These are phyloP conservation scores for Xylaria sp. DNA, from an alignment of 2,329 filamentous ascomycete genomes.

Conservation along the genomic window DNA sequence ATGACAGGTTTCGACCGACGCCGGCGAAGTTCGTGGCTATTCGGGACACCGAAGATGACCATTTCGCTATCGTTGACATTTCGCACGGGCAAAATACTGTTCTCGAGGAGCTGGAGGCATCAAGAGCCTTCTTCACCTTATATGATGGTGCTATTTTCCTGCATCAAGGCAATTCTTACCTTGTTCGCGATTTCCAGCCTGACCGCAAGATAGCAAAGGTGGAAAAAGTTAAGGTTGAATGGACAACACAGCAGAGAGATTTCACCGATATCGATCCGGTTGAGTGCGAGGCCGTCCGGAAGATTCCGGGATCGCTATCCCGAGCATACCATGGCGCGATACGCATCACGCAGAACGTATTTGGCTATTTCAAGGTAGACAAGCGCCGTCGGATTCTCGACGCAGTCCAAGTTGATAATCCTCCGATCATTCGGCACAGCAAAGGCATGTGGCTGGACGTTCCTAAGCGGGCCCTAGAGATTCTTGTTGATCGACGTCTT, in stretches of 20 bases:
- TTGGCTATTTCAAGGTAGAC: slow-evolving; percentile 98
- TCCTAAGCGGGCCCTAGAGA: slow-evolving; percentile 80
- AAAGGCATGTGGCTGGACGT: slow-evolving; percentile 98
- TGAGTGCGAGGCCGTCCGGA: slow-evolving; percentile 87
- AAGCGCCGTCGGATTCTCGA: slow-evolving; percentile 86
- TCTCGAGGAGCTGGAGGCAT: slow-evolving; percentile 94
- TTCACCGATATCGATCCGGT: slow-evolving; percentile 94
- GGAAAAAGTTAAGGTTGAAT: slow-evolving; percentile 89
- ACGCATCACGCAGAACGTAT: slow-evolving; percentile 87
- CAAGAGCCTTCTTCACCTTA: slow-evolving; percentile 92
- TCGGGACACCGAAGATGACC: slow-evolving; percentile 86
- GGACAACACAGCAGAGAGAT: slow-evolving; percentile 93
- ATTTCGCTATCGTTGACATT: slow-evolving; percentile 92
- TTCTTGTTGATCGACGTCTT: slow-evolving; percentile 76
- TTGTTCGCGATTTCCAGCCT: slow-evolving; percentile 88
- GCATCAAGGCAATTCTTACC: slow-evolving; percentile 92
- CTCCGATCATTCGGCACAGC: slow-evolving; percentile 83
- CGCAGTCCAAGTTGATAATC: slow-evolving; percentile 92
- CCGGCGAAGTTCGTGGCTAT: slow-evolving; percentile 88
- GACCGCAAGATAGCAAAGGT: slow-evolving; percentile 87
- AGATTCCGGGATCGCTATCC: slow-evolving; percentile 70
- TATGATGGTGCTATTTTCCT: slow-evolving; percentile 98
- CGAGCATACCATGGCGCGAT: slow-evolving; percentile 88
- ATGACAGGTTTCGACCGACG: slow-evolving; percentile 85
- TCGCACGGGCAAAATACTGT: slow-evolving; percentile 85